Evolutionary conservation across 1,284 basidiomycete species (phyloP), one percentile per base, ranked within the genome.

Genomic region (Rhodofomes roseus): DNA sequence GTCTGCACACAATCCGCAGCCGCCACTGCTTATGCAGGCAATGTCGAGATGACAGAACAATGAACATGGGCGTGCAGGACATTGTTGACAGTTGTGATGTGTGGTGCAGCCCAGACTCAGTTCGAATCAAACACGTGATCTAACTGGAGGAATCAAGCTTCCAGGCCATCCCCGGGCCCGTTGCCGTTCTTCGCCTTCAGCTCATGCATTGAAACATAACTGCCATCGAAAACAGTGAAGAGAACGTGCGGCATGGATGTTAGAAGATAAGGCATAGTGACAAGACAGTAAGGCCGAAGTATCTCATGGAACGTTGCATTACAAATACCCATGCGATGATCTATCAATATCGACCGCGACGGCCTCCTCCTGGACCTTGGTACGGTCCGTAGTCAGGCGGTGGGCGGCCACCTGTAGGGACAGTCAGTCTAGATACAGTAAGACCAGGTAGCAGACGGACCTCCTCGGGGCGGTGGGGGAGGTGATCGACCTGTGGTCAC

Each of bases 381-480:
- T 79, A 79, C n/a, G 77, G 77, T 20, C 76, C 74, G 58, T 79
- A 79, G 64, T 79, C 77, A 14, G 78, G 77, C 20, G 78, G 78
- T 6, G 78, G 78, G 44, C 79, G 72, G 29, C 75, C 77, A 58
- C 68, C 74, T 66, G 57, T 29, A 37, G 14, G 11, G 53, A 18
- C 22, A 40, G 22, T 22, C 40, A 54, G 22, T 25, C 52, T 55
- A 59, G 44, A 53, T 18, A 51, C 11, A 44, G n/a, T 20, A 50
- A 20, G 16, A 5, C 20, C 55, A 37, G 8, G 20, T 18, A 7
- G 56, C 4, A 22, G 14, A 25, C 72, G 46, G 62, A 80, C 79
- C 74, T 66, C 70, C 63, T 64, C 80, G 77, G 40, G 81, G 79
- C 6, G 82, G 75, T 25, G 81, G 77, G 16, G 81, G 79, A 27